Conservation (phyloP, 1,139 yeast species). For the Nakaseomyces kungkrabaensis region DNA sequence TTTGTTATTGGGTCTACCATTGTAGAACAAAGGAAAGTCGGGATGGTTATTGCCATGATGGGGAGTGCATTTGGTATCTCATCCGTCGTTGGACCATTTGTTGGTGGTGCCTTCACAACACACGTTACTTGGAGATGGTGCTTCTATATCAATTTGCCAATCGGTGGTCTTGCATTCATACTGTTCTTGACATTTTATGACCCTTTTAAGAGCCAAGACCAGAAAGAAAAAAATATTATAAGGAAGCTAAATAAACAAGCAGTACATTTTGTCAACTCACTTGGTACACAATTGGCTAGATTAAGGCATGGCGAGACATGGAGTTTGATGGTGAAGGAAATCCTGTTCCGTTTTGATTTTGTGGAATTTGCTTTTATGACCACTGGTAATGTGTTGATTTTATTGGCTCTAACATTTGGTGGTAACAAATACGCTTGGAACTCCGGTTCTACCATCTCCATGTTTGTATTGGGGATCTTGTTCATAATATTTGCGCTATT, state of each 20-base stretch:
- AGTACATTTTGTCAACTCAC: neutral
- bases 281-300: neutral
- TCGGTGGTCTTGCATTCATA: constrained; percentile 48
- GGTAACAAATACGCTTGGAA: constrained; percentile 41
- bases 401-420: constrained; percentile 46
- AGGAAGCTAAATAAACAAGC: neutral
- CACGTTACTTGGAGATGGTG: constrained; percentile 72
- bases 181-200: constrained; percentile 41
- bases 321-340: constrained; percentile 5
- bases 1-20: constrained; percentile 51
- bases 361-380: constrained; percentile 38
- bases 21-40: constrained; percentile 49
- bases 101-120: constrained; percentile 59
- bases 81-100: constrained; percentile 53
- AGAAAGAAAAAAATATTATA: neutral
- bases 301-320: constrained; percentile 24
- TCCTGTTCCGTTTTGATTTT: constrained; percentile 35
- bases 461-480: constrained; percentile 48
- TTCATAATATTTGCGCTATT: constrained; percentile 33
- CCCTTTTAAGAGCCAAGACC: constrained; percentile 29
- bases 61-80: constrained; percentile 48
- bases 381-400: constrained; percentile 36
- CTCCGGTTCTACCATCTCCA: constrained; percentile 46
- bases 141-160: constrained; percentile 60
- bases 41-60: constrained; percentile 41